A percentile compares a stretch with the other conserved stretches of the same genome.
phyloP scores from a whole-genome alignment of 2,329 filamentous ascomycete genomes.

The Magnaporthiopsis rhizophila region DNA sequence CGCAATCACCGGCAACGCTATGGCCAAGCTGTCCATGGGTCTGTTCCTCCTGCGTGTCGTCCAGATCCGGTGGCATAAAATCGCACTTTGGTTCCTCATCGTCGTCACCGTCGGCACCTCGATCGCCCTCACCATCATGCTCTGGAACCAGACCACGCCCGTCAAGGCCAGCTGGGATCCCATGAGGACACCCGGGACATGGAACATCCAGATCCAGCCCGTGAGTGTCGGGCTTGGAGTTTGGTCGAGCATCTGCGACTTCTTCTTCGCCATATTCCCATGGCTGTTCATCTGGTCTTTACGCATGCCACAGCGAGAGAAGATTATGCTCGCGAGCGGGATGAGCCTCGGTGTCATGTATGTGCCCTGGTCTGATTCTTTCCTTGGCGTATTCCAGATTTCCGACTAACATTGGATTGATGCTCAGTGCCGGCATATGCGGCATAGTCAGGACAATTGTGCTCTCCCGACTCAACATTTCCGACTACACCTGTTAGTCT shows the following conservation, averaged over 20 bases:
- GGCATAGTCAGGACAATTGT: conserved; percentile 22
- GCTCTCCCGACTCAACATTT: conserved; percentile 16
- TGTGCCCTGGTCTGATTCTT: not conserved
- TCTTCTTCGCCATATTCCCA: conserved; percentile 31
- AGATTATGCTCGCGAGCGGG: conserved; percentile 32
- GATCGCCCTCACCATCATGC: conserved; percentile 23
- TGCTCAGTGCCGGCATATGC: conserved; percentile 18
- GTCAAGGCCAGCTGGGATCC: conserved; percentile 27
- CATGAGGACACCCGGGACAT: conserved; percentile 24
- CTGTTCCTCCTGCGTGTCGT: conserved; percentile 30
- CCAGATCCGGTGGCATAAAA: conserved; percentile 25
- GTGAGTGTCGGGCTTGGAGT: conserved; percentile 28
- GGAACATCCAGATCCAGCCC: conserved; percentile 27
- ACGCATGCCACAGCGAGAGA: conserved; percentile 36
- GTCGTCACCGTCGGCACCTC: conserved; percentile 22
- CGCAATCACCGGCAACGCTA: conserved; percentile 26
- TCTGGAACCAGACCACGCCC: conserved; percentile 31
- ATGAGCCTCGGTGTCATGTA: conserved; percentile 24
- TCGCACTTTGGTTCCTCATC: conserved; percentile 25
- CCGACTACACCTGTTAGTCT: conserved; percentile 22
- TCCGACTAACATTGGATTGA: conserved; percentile 9
- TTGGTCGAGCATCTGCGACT: conserved; percentile 30
- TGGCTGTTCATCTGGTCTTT: conserved; percentile 36
- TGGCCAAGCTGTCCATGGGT: conserved; percentile 31
- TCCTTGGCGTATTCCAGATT: not conserved